Conservation (phyloP, 257 asterid species). For the Primulina tabacum region DNA sequence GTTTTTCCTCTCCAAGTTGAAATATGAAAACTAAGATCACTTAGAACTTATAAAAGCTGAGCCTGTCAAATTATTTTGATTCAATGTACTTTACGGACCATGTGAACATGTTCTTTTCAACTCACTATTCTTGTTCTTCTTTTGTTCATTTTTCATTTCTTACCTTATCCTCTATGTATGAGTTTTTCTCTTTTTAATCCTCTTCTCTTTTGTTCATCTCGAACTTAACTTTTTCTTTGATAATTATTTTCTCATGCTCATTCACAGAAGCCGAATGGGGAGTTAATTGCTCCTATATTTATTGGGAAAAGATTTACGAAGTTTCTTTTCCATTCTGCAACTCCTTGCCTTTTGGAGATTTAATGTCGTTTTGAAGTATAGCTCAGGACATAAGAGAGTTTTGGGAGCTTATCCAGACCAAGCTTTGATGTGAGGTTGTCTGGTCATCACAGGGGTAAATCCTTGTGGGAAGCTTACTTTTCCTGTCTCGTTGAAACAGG, state of each 20-base stretch:
- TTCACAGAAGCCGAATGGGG: too few relatives aligned
- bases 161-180: background rate
- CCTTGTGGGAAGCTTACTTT: conserved; percentile 55
- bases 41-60: background rate
- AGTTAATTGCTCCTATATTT: too few relatives aligned
- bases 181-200: background rate
- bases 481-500: conserved; percentile 61
- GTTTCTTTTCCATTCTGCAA: background rate
- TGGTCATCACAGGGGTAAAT: conserved; percentile 47
- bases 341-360: background rate
- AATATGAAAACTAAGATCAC: background rate
- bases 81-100: background rate
- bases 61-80: too few relatives aligned
- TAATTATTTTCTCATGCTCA: too few relatives aligned
- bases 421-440: conserved; percentile 48
- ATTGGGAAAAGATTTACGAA: background rate
- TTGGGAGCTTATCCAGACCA: conserved; percentile 53
- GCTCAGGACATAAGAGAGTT: conserved; percentile 53
- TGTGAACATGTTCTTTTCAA: background rate
- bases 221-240: too few relatives aligned
- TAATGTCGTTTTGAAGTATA: conserved; percentile 60
- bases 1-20: background rate
- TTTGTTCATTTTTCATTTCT: too few relatives aligned
- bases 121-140: background rate
- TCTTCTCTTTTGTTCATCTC: too few relatives aligned